Evolutionary conservation across 2,329 filamentous ascomycete species (phyloP).

Genomic region (Colletotrichum gigasporum): DNA sequence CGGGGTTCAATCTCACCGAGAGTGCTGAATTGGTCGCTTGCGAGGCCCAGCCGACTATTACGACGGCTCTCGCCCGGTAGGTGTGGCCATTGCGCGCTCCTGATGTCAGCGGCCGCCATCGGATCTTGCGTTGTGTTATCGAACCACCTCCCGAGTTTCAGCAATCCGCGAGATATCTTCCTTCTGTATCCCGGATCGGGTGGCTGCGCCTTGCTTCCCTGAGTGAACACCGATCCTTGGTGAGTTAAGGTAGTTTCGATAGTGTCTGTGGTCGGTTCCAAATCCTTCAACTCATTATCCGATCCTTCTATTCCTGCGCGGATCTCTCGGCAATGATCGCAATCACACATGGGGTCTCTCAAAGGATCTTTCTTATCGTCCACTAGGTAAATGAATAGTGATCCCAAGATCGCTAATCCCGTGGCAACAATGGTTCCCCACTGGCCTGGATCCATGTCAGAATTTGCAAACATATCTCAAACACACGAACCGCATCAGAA

Average conservation of each 20-base stretch:
- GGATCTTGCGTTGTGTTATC: slow-evolving; percentile 57
- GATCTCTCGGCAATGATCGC: no score
- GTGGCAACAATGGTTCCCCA: slow-evolving; percentile 70
- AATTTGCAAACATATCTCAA: neutral
- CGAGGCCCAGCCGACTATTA: slow-evolving; percentile 49
- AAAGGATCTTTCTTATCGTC: slow-evolving; percentile 38
- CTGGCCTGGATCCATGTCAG: slow-evolving; percentile 53
- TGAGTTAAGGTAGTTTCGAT: no score
- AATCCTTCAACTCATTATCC: no score
- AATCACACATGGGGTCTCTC: neutral
- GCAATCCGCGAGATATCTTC: slow-evolving; percentile 54
- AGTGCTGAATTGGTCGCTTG: no score
- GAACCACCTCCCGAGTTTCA: slow-evolving; percentile 53
- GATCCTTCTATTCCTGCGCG: no score
- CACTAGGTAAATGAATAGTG: slow-evolving; percentile 63
- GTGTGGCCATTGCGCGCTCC: slow-evolving; percentile 60
- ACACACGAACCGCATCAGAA: neutral
- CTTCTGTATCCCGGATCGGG: slow-evolving; percentile 36
- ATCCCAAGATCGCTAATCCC: slow-evolving; percentile 65
- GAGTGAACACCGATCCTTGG: neutral
- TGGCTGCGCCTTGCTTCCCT: neutral
- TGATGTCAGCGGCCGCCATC: slow-evolving; percentile 59
- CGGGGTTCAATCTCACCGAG: no score
- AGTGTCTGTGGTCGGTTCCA: no score
- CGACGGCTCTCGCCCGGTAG: slow-evolving; percentile 62